Evolutionary conservation across 2,329 filamentous ascomycete genomes (phyloP), one percentile per base, ranked within the genome.

Genomic region (Apiospora phragmitis): DNA sequence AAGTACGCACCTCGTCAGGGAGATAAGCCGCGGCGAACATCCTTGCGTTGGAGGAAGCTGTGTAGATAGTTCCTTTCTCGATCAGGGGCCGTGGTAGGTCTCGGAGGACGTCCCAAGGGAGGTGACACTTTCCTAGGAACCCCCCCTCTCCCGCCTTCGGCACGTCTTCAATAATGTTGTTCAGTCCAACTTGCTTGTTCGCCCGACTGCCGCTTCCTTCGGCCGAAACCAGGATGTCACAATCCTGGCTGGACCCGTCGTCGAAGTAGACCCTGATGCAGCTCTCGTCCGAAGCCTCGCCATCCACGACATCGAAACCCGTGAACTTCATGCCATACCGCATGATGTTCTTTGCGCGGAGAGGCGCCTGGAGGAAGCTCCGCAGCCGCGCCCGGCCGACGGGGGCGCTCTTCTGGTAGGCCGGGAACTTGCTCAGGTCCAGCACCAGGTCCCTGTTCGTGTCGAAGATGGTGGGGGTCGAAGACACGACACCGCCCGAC

Each of bases 211-310:
- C 26, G 18, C 43, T 69, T 18, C 72, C 72, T 41, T 75, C 72
- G 21, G 74, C 74, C 3, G 73, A 68, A 21, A 76, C 71, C 29
- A 76, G 38, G 4, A 76, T 26, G 65, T 75, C 75, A 26, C 74
- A 72, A 38, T 72, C 73, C 29, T 70, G 71, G 29, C 66, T 67
- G 16, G 71, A 72, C 21, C 72, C 73, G 47, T 72, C 71, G 3
- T 68, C 66, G 43, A 72, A 72, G n/a, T 68, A 68, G 24, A 51
- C 72, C 24, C 65, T 49, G 42, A 73, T 45, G 42, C 24, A 24
- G 32, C 65, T 68, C 9, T 32, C 49, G 26, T 67, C 69, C 7
- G 21, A 16, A 5, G 24, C n/a, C 24, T 47, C 41, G 42, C 38
- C 24, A 2, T 66, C 45, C 42, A 72, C 47, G 32, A 69, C 69